Evolutionary conservation across 2,329 filamentous ascomycete species (phyloP).

Genomic region (Cordyceps fumosorosea): DNA sequence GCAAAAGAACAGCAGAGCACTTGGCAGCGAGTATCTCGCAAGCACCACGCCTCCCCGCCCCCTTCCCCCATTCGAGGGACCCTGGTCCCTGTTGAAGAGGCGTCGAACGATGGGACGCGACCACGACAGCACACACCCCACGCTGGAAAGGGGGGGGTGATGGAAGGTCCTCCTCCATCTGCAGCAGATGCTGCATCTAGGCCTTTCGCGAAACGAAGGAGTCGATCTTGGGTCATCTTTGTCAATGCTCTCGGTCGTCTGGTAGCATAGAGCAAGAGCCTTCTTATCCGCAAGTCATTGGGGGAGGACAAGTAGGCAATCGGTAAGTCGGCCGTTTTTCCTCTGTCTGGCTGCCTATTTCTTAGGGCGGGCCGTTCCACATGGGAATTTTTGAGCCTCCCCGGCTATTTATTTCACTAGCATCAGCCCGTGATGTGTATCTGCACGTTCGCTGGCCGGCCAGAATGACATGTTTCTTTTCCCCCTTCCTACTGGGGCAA

Average conservation of each 20-base stretch:
- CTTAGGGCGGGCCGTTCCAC: neutral
- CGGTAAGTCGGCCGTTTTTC: no score
- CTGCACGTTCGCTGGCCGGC: neutral
- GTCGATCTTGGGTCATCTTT: neutral
- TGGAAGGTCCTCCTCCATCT: neutral
- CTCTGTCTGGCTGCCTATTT: no score
- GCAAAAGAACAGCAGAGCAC: neutral
- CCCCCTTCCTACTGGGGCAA: neutral
- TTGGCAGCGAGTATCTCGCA: constrained; percentile 1
- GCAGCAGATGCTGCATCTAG: constrained; percentile 6
- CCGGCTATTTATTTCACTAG: neutral
- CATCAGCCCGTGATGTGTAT: neutral
- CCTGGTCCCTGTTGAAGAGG: neutral
- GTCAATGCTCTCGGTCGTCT: neutral
- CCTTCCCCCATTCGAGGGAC: neutral
- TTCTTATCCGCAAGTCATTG: no score
- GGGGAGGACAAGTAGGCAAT: neutral
- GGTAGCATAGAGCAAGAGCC: neutral
- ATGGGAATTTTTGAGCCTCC: neutral
- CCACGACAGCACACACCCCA: neutral
- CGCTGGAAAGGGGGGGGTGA: neutral
- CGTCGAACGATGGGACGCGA: neutral
- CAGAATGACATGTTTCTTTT: constrained; percentile 9
- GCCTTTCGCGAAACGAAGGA: neutral
- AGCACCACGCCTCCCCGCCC: neutral